Evolutionary conservation across 371 early-diverging fungal species (phyloP), one percentile per base, ranked within the genome.

Genomic region (Apophysomyces trapeziformis): DNA sequence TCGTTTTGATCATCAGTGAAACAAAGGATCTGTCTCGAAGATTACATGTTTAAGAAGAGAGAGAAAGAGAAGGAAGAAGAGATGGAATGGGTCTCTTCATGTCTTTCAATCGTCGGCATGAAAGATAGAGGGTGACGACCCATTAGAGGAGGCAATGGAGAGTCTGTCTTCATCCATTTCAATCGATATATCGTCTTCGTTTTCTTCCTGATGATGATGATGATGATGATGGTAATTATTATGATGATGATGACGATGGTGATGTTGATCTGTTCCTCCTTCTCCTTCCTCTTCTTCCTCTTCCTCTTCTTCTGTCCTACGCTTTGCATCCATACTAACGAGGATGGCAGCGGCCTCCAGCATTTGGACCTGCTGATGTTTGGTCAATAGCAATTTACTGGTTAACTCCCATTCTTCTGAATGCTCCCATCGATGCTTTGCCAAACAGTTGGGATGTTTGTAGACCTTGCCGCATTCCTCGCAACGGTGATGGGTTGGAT

Each of bases 331-430:
- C 83, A 89, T 83, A 57, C 84, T 82, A 46, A 90, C 73, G 38
- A 90, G 65, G 45, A 90, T 87, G 43, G 89, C 85, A 6, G 92
- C 92, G 16, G 92, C 92, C 64, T 92, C 92, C 66, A 92, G 74
- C 75, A 92, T 70, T 65, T 89, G 90, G 1, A 92, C 91, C 66
- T 92, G 92, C 61, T 90, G 91, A 69, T 92, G 92, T 64, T 90
- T 90, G 38, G 90, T 86, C 38, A 90, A 72, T 38, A 84, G 73
- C 46, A 91, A 72, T 64, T 89, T 88, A 59, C 84, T 81, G 4
- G 89, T 85, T 54, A 84, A 63, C 41, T 83, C 83, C 92, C 92
- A 92, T 63, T 85, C 78, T 56, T 84, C 85, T 16, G 89, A 87
- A 61, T 92, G 92, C 64, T 90, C 89, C 89, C 89, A 88, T 35